These are phyloP conservation scores for Cyclaneusma minus DNA, from an alignment of 2,329 filamentous ascomycete genomes.

Conservation along the genomic window DNA sequence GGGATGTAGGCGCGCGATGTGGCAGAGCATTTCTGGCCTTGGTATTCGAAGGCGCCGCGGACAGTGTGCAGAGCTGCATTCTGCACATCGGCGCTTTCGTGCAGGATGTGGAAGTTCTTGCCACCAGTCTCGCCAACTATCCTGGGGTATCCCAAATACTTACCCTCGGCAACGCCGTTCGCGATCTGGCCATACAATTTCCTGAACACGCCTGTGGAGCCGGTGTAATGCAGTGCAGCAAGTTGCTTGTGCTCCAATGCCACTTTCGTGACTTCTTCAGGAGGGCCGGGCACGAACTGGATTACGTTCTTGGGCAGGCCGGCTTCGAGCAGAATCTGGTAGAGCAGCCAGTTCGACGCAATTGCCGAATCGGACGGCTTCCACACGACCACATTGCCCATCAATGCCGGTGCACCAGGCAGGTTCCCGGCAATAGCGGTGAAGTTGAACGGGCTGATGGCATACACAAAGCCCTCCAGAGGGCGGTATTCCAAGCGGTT, in stretches of 20 bases:
- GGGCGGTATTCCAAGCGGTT: conserved; percentile 82
- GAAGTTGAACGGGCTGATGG: conserved; percentile 92
- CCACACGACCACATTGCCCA: conserved; percentile 93
- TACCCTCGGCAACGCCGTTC: conserved; percentile 62
- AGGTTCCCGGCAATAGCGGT: conserved; percentile 88
- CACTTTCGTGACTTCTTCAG: conserved; percentile 65
- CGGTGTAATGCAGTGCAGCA: conserved; percentile 87
- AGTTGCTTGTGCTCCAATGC: conserved; percentile 68
- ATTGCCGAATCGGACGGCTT: conserved; percentile 88
- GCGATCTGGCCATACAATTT: conserved; percentile 79
- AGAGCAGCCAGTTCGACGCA: conserved; percentile 79
- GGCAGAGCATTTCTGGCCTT: conserved; percentile 84
- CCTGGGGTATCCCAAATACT: conserved; percentile 72
- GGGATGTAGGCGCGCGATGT: conserved; percentile 70
- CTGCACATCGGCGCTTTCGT: conserved; percentile 59
- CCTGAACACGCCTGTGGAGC: conserved; percentile 83
- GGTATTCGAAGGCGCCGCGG: conserved; percentile 78
- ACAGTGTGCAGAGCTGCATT: conserved; percentile 74
- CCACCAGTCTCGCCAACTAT: conserved; percentile 84
- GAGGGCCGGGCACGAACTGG: conserved; percentile 83
- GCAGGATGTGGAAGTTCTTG: conserved; percentile 85
- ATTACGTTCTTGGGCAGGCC: conserved; percentile 81
- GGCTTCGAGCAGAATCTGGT: conserved; percentile 81
- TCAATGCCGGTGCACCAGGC: conserved; percentile 63
- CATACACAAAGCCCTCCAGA: conserved; percentile 90